These are phyloP conservation scores for Pilobolus umbonatus DNA, from an alignment of 192 early-diverging fungal species.

Conservation along the genomic window DNA sequence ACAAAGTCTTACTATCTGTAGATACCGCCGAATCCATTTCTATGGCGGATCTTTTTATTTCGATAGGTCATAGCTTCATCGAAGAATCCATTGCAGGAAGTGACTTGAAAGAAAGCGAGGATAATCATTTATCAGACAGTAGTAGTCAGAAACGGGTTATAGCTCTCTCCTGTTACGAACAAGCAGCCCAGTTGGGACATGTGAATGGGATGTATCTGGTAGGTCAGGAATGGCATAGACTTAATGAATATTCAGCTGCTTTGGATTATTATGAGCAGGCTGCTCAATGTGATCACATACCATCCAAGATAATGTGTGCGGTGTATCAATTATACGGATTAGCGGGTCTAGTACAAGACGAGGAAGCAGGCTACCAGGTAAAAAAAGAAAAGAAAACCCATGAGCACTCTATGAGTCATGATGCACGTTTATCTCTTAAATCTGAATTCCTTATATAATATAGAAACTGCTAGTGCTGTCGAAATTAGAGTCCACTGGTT, in stretches of 20 bases:
- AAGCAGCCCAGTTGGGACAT: slow-evolving; percentile 28
- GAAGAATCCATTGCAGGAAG: too few relatives aligned
- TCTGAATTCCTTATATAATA: slow-evolving; percentile 1
- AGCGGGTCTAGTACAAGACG: slow-evolving; percentile 15
- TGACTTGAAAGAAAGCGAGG: too few relatives aligned
- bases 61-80: too few relatives aligned
- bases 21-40: too few relatives aligned
- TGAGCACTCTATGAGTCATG: slow-evolving; percentile 5
- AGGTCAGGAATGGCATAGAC: slow-evolving; percentile 20
- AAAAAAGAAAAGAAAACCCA: not conserved
- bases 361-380: slow-evolving; percentile 20
- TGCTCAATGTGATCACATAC: slow-evolving; percentile 18
- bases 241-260: slow-evolving; percentile 22
- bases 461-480: slow-evolving; percentile 23
- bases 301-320: slow-evolving; percentile 27
- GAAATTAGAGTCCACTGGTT: slow-evolving; percentile 18
- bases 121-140: not conserved
- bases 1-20: too few relatives aligned
- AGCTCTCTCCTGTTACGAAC: slow-evolving; percentile 18
- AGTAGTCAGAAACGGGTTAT: too few relatives aligned
- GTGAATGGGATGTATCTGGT: slow-evolving; percentile 27
- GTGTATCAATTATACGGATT: slow-evolving; percentile 20
- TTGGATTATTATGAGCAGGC: slow-evolving; percentile 25
- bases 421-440: too few relatives aligned
- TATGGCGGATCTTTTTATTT: too few relatives aligned